Evolutionary conservation across 805 yeast genomes (phyloP).

Genomic region (Tetrapisispora taiwanensis): DNA sequence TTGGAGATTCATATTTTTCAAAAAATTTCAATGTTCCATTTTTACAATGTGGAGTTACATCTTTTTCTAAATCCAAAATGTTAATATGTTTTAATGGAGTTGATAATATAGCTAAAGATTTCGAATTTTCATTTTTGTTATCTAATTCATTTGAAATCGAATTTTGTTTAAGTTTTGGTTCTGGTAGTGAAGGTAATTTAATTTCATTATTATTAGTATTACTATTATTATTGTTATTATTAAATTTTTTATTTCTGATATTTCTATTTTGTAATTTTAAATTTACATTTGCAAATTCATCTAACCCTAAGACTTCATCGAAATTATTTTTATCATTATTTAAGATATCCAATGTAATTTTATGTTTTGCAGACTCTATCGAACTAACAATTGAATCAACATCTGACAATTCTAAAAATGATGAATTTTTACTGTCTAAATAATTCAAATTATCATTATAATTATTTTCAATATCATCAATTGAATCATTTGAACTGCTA

Average conservation of each 20-base stretch:
- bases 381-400: constrained; percentile 13
- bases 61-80: constrained; percentile 20
- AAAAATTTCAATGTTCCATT: constrained; percentile 20
- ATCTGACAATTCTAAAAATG: neutral
- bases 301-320: constrained; percentile 23
- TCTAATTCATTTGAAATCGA: neutral
- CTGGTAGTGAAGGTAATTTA: neutral
- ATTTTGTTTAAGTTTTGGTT: neutral
- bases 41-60: constrained; percentile 8
- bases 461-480: constrained; percentile 1
- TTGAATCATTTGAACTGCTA: constrained; percentile 1
- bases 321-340: constrained; percentile 7
- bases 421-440: neutral
- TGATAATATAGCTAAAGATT: constrained; percentile 17
- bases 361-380: constrained; percentile 22
- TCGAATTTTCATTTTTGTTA: neutral
- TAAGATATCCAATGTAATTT: constrained; percentile 17
- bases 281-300: constrained; percentile 26
- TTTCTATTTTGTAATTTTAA: constrained; percentile 23
- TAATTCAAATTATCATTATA: neutral
- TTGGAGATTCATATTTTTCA: constrained; percentile 10
- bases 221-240: neutral
- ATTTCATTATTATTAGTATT: neutral
- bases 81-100: constrained; percentile 22
- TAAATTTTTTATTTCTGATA: constrained; percentile 6